Base-by-base conservation (phyloP, 805 yeast species). In the Sungouiozyma intestinalis region DNA sequence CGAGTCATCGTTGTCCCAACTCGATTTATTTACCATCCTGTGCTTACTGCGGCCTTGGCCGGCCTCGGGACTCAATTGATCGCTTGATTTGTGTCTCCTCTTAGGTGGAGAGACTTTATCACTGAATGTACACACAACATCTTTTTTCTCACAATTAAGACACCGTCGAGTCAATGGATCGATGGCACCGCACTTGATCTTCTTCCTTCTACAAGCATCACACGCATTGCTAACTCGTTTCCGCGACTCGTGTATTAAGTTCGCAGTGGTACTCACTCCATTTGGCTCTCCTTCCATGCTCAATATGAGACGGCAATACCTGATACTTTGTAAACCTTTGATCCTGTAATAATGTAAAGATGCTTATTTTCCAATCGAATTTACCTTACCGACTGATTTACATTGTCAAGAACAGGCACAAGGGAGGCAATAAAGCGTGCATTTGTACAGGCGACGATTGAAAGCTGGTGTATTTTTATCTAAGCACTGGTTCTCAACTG, bases 151-250 rank as follows among this genome's bases (percentile, higher is more conserved):
- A 47, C 64, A 59, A 45, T 58, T 58, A 16, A 48, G 40, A 44
- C 64, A 59, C 46, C 52, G 55, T 9, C 49, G 48, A 2, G 48
- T 45, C 8, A 38, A 33, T 3, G 51, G 48, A 38, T 55, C 47
- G 6, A 58, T 38, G 3, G 49, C 44, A 18, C 51, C 60, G 45
- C 64, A 59, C 40, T 56, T 57, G 31, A 59, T 55, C 43, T 59
- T 59, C 35, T 63, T 49, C 40, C 47, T 58, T 40, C 64, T 50
- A 45, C 64, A 59, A 40, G 52, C 52, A 45, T 59, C 64, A 47
- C 64, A 59, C 13, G 64, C 64, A 39, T 52, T 55, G 9, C 58
- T 41, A 7, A 53, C 63, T 40, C 64, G 49, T 43, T 49, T 56
- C 39, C 53, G 54, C 3, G 36, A n/a, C 29, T 11, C 29, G 29